These are phyloP conservation scores for Paracamarosporium sp. DNA, from an alignment of 2,329 filamentous ascomycete genomes.

Conservation along the genomic window DNA sequence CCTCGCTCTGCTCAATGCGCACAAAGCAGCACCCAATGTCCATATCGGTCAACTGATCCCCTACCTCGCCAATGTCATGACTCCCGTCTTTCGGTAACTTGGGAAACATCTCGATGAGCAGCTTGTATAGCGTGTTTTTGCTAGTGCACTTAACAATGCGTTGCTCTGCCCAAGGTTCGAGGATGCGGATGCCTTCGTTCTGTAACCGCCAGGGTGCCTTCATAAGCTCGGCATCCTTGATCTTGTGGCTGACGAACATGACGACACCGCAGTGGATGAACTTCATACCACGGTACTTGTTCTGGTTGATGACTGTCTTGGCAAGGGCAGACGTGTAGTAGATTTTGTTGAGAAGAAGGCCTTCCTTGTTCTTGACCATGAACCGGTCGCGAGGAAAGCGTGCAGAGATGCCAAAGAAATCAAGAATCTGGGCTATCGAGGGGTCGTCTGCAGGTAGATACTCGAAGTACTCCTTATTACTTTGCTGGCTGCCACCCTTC, in stretches of 20 bases:
- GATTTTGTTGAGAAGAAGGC: slow-evolving; percentile 88
- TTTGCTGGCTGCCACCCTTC: slow-evolving; percentile 57
- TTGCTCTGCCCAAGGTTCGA: slow-evolving; percentile 87
- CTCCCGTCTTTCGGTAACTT: slow-evolving; percentile 79
- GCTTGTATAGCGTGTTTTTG: slow-evolving; percentile 78
- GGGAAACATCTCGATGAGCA: slow-evolving; percentile 97
- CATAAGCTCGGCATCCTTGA: slow-evolving; percentile 96
- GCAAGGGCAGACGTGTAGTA: slow-evolving; percentile 92
- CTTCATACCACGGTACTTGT: slow-evolving; percentile 90
- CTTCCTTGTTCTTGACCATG: slow-evolving; percentile 92
- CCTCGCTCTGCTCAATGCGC: slow-evolving; percentile 76
- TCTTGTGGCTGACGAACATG: slow-evolving; percentile 74
- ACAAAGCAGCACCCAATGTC: slow-evolving; percentile 92
- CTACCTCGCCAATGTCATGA: slow-evolving; percentile 83
- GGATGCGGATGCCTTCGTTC: slow-evolving; percentile 87
- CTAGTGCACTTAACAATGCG: slow-evolving; percentile 78
- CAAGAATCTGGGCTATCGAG: slow-evolving; percentile 77
- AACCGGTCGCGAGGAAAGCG: slow-evolving; percentile 91
- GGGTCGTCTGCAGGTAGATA: slow-evolving; percentile 78
- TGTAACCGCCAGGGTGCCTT: slow-evolving; percentile 95
- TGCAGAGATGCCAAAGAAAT: slow-evolving; percentile 83
- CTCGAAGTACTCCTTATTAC: slow-evolving; percentile 87
- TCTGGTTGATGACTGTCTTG: slow-evolving; percentile 82
- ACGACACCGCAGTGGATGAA: slow-evolving; percentile 97
- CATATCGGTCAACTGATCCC: slow-evolving; percentile 78